Conservation (phyloP, 257 asterid species). For the Salvia splendens region DNA sequence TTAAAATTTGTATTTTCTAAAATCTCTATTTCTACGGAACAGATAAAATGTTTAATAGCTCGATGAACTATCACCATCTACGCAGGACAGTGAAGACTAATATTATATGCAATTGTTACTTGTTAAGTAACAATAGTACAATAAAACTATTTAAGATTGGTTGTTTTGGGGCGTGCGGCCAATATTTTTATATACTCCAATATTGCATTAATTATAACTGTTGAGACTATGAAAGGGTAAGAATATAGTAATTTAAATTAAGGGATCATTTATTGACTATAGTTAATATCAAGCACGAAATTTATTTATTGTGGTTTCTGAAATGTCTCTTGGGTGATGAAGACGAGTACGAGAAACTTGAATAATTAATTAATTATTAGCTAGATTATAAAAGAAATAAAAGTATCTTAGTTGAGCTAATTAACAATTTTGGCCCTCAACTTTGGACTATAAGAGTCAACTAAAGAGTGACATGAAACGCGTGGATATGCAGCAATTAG, state of each 20-base stretch:
- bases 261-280: no score
- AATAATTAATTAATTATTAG: neutral
- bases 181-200: neutral
- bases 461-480: conserved; percentile 25
- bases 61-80: no score
- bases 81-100: no score
- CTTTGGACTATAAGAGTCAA: conserved; percentile 17
- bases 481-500: conserved; percentile 26
- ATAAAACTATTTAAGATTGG: neutral
- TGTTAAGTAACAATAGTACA: no score
- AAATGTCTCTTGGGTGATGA: neutral
- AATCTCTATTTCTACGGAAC: no score
- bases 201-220: neutral
- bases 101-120: no score
- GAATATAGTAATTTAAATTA: neutral
- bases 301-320: no score
- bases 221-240: neutral
- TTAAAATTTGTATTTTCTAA: no score
- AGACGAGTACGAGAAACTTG: conserved; percentile 1
- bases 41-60: no score
- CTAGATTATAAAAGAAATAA: neutral
- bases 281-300: no score
- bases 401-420: no score
- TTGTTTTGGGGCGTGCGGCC: neutral
- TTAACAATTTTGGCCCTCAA: neutral